Conservation (phyloP, 495 filamentous ascomycete genomes). For the Podospora sp. region DNA sequence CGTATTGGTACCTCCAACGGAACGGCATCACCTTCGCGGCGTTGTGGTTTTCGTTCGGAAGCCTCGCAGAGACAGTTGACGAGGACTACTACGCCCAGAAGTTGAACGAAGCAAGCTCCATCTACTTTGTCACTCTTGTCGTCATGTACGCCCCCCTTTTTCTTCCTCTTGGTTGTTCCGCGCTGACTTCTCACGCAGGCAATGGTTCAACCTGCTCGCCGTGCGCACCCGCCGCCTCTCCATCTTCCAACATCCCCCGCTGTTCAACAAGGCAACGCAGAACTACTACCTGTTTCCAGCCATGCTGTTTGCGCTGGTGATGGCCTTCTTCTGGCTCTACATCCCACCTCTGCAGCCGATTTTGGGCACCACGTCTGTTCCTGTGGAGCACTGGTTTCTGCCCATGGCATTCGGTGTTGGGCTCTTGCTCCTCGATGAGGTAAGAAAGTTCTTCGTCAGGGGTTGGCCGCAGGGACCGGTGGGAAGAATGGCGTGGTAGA, state of each 20-base stretch:
- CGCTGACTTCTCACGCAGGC: conserved; percentile 38
- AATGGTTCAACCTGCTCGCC: conserved; percentile 71
- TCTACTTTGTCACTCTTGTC: conserved; percentile 76
- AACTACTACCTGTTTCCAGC: conserved; percentile 68
- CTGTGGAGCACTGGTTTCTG: conserved; percentile 67
- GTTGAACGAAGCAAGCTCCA: conserved; percentile 61
- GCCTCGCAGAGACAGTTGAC: conserved; percentile 47
- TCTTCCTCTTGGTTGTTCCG: not conserved
- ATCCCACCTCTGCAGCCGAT: conserved; percentile 58
- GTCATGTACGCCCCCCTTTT: conserved; percentile 54
- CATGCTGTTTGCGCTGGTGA: conserved; percentile 61
- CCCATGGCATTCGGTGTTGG: conserved; percentile 65
- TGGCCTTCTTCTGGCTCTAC: conserved; percentile 67
- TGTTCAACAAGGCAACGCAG: conserved; percentile 57
- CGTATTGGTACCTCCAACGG: conserved; percentile 64
- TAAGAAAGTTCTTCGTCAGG: conserved; percentile 56
- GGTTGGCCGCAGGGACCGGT: conserved; percentile 50
- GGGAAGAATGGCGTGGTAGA: conserved; percentile 56
- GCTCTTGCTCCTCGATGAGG: conserved; percentile 61
- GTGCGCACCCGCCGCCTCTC: conserved; percentile 65
- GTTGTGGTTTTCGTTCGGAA: conserved; percentile 64
- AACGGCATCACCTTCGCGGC: conserved; percentile 59
- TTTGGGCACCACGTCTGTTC: conserved; percentile 57
- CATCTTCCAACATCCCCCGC: conserved; percentile 66
- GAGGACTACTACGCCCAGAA: conserved; percentile 49